Evolutionary conservation across 768 basidiomycete genomes (phyloP), one percentile per base, ranked within the genome.

Genomic region (Pholiota molesta): DNA sequence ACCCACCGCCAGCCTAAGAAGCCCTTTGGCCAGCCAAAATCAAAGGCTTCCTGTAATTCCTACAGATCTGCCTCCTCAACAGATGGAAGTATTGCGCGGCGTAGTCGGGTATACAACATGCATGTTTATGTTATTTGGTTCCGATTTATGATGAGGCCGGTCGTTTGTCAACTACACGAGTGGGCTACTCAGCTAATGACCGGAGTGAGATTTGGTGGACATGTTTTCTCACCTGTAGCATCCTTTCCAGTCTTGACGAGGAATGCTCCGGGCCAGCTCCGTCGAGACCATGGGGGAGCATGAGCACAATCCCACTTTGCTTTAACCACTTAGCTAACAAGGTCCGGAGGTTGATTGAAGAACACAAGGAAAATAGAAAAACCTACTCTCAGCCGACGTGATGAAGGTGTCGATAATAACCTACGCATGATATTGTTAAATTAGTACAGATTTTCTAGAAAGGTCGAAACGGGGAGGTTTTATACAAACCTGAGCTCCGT

Each of bases 231-330:
- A 91, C 92, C 81, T 95, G 95, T n/a, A 97, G 78, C 87, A 94
- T 91, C 39, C 95, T 82, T 71, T 97, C 95, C 44, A 97, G 80
- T 16, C 95, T 86, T 53, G 87, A 90, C 0, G 92, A 94, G 0
- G 94, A 97, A 70, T 97, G 95, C 71, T 97, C 95, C 0, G 95
- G 95, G 1, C 95, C 95, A 16, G 95, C 94, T 29, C 95, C 95
- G 66, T 97, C 94, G 16, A 94, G 79, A 16, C 95, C 95, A 63
- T 97, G 95, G 26, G 95, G 95, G 0, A 97, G 80, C 51, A 94
- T 83, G 60, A 97, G 76, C 4, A 94, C 89, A 21, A 97, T 82
- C 0, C 91, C 95, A 66, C 93, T 95, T 75, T 97, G 95, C 71
- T 88, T 92, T 52, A 93, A 75, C 95, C 95, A 97, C 78, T 97